Evolutionary conservation across 2,329 filamentous ascomycete species (phyloP).

Genomic region (Sporothrix schenckii): DNA sequence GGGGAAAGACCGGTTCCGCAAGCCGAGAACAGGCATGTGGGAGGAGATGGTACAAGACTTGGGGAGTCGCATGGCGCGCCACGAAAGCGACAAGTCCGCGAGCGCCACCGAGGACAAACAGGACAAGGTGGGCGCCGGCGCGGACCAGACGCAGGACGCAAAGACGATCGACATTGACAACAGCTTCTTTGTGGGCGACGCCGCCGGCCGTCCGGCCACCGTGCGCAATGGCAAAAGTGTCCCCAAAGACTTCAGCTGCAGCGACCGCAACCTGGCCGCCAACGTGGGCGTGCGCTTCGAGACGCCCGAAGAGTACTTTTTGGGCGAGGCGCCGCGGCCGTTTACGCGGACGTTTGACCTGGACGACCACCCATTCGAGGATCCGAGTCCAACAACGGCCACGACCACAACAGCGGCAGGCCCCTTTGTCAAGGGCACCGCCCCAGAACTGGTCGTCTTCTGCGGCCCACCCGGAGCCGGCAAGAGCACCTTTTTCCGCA

Average conservation of each 20-base stretch:
- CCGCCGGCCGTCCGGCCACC: constrained; percentile 62
- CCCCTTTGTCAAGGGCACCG: constrained; percentile 60
- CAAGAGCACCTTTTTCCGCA: constrained; percentile 90
- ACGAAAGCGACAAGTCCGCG: constrained; percentile 38
- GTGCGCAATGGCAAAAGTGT: constrained; percentile 55
- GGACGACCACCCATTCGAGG: constrained; percentile 53
- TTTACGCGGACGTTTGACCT: constrained; percentile 76
- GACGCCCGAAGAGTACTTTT: constrained; percentile 92
- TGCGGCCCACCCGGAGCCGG: constrained; percentile 88
- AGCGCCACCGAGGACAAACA: not conserved
- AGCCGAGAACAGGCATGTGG: constrained; percentile 92
- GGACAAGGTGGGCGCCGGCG: not conserved
- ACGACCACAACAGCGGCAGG: constrained; percentile 30
- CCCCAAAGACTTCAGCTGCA: constrained; percentile 65
- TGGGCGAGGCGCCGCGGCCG: constrained; percentile 65
- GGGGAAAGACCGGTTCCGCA: constrained; percentile 76
- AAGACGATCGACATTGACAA: constrained; percentile 64
- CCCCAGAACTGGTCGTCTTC: constrained; percentile 77
- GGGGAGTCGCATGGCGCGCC: constrained; percentile 48
- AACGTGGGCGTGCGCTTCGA: constrained; percentile 80
- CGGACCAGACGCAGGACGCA: constrained; percentile 32
- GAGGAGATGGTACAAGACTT: constrained; percentile 61
- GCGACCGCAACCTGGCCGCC: constrained; percentile 76
- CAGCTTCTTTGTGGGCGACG: constrained; percentile 90
- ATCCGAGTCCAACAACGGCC: too few species aligned